Evolutionary conservation across 2,329 filamentous ascomycete species (phyloP), one percentile per base, ranked within the genome.

Genomic region (Hypoxylon sp.): DNA sequence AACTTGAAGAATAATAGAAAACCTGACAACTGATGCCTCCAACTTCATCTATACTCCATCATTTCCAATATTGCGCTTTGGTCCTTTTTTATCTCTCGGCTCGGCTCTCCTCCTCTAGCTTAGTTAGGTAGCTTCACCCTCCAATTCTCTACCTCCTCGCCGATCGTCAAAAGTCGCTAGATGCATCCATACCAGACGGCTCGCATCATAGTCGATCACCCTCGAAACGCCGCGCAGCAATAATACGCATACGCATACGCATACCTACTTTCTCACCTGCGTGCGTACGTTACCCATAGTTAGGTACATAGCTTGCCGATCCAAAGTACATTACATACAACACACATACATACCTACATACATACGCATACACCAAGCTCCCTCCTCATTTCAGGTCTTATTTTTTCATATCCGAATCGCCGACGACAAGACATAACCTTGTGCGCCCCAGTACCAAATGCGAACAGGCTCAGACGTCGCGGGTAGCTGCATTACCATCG

Each of bases 401-500:
- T 31, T 42, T 31, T 57, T 70, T 70, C 59, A 69, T 73, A 75
- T 74, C 74, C 75, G 74, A 75, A 71, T 72, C 73, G 71, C 71
- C 72, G 72, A 72, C 74, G 71, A 72, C 74, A 71, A 68, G 54
- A 61, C 68, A 67, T 52, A 66, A 66, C 62, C 47, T 71, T 71
- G 67, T 73, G 58, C 65, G 63, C 64, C 68, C 72, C 73, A 75
- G 73, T 66, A 74, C 73, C 76, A 74, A 75, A 78, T 79, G 77
- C 77, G 77, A 78, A 78, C 77, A 73, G 75, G 74, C 76, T 75
- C 74, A 77, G 76, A 78, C 72, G 75, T 73, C 65, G 75, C 76
- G 77, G 77, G 74, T 78, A 78, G 74, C 74, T 79, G 77, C 77
- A 79, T 74, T 68, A 78, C 75, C 75, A 78, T 78, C 74, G 75